These are phyloP conservation scores for Claviceps quebecensis DNA, from an alignment of 2,329 filamentous ascomycete species.

Conservation along the genomic window DNA sequence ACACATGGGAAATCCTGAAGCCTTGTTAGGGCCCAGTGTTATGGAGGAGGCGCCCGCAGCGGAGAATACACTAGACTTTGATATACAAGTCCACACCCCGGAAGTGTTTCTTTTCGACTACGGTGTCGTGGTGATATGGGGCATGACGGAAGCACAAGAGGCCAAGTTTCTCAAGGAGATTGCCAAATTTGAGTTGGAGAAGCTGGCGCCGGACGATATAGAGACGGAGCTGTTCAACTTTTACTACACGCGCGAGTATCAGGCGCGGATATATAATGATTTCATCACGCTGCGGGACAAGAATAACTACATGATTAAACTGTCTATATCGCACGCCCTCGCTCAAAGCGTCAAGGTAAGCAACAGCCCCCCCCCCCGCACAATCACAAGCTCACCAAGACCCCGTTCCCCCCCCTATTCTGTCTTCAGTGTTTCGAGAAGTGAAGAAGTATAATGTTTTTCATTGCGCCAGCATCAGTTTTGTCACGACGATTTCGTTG, in stretches of 20 bases:
- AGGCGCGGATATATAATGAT: slow-evolving; percentile 97
- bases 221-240: slow-evolving; percentile 99
- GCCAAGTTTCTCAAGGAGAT: slow-evolving; percentile 86
- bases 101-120: slow-evolving; percentile 97
- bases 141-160: slow-evolving; percentile 85
- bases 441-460: background rate
- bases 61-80: slow-evolving; percentile 53
- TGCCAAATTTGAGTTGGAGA: slow-evolving; percentile 84
- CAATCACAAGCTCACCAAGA: too few species aligned
- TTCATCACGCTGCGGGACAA: slow-evolving; percentile 93
- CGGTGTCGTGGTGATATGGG: slow-evolving; percentile 95
- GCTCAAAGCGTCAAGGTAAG: slow-evolving; percentile 84
- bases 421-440: background rate
- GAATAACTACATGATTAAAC: slow-evolving; percentile 94
- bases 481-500: background rate
- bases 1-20: slow-evolving; percentile 17
- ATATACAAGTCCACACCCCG: slow-evolving; percentile 77
- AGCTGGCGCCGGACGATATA: slow-evolving; percentile 73
- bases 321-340: slow-evolving; percentile 89
- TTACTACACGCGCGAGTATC: slow-evolving; percentile 96
- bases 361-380: background rate
- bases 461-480: background rate
- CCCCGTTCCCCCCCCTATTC: too few species aligned
- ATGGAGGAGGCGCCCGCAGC: slow-evolving; percentile 25
- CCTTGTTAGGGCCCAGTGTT: slow-evolving; percentile 20